These are phyloP conservation scores for Chalaropsis thielavioides DNA, from an alignment of 2,329 filamentous ascomycete species.

Conservation along the genomic window DNA sequence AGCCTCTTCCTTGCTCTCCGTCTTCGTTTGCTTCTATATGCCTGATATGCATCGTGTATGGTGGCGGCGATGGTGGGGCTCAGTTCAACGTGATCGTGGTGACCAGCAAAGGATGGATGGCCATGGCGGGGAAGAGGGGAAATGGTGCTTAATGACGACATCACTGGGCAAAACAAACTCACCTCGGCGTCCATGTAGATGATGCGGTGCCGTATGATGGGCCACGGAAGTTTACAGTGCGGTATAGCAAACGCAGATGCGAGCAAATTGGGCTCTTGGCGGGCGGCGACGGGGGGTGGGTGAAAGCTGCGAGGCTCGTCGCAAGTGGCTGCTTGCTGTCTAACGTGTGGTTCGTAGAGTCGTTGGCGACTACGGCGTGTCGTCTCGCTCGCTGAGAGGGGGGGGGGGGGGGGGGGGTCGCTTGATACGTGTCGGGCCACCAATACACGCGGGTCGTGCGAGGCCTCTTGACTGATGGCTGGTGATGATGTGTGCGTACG, in stretches of 20 bases:
- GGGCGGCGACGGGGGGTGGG: no score
- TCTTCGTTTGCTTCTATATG: background rate
- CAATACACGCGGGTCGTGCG: no score
- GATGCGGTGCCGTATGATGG: constrained; percentile 7
- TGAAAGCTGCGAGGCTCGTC: background rate
- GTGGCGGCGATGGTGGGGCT: no score
- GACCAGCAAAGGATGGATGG: no score
- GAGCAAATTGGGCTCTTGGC: no score
- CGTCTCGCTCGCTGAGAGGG: background rate
- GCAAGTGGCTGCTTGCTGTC: background rate
- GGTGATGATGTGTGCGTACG: no score
- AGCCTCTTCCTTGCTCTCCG: background rate
- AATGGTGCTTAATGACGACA: background rate
- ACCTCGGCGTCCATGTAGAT: constrained; percentile 17
- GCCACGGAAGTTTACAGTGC: background rate
- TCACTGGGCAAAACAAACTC: background rate
- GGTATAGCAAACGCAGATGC: background rate
- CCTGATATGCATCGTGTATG: no score
- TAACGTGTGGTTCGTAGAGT: background rate
- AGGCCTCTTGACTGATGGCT: no score
- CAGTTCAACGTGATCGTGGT: no score
- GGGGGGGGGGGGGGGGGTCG: background rate
- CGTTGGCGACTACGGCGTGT: background rate
- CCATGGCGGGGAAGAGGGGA: no score
- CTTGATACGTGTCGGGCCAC: background rate